These are phyloP conservation scores for Strigomonas culicis DNA, from an alignment of 208 protist genomes.

Conservation along the genomic window DNA sequence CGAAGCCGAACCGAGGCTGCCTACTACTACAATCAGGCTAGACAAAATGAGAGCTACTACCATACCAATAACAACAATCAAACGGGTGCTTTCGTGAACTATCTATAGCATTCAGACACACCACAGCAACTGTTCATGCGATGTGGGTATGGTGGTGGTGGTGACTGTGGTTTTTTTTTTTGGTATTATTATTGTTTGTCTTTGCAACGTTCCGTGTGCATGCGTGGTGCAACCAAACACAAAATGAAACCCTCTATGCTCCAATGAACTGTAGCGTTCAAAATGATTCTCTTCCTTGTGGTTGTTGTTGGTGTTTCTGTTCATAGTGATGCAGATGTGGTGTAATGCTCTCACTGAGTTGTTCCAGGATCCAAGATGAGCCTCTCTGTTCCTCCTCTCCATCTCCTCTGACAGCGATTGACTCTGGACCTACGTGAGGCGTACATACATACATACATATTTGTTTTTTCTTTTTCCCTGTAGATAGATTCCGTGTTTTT, in stretches of 20 bases:
- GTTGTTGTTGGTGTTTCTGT: no score
- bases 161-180: constrained; percentile 13
- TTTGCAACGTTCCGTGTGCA: neutral
- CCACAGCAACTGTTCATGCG: neutral
- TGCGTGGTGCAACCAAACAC: neutral
- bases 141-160: no score
- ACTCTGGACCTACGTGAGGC: no score
- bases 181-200: neutral
- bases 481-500: no score
- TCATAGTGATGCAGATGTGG: no score
- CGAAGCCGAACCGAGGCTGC: neutral
- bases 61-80: neutral
- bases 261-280: neutral
- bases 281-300: neutral
- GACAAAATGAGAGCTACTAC: neutral
- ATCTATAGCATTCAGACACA: neutral
- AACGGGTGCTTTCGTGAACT: neutral
- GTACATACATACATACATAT: no score
- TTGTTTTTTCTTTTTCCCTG: constrained; percentile 7
- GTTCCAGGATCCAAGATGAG: no score
- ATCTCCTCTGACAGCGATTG: no score
- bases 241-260: neutral
- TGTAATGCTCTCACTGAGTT: no score
- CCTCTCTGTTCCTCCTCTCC: neutral
- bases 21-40: neutral